Conservation (phyloP, 2,329 filamentous ascomycete genomes). For the Alternaria arborescens region DNA sequence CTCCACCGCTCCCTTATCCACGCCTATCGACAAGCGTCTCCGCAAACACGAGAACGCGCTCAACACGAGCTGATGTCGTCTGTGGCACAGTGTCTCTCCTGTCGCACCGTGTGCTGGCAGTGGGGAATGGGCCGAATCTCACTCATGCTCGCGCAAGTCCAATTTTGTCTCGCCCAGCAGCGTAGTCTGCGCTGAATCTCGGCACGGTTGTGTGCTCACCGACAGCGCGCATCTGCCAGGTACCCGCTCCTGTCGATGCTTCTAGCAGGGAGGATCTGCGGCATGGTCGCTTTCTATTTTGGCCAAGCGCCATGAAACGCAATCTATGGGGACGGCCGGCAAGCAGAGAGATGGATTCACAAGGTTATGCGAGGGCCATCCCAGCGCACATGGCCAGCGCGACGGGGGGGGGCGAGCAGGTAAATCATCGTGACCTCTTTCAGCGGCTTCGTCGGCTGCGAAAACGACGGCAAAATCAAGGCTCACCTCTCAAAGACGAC, state of each 20-base stretch:
- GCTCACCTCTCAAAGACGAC: slow-evolving; percentile 61
- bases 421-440: slow-evolving; percentile 9
- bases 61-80: slow-evolving; percentile 4
- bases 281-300: slow-evolving; percentile 40
- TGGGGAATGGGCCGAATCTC: slow-evolving; percentile 5
- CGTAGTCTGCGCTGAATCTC: slow-evolving; percentile 2
- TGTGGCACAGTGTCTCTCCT: slow-evolving; percentile 2
- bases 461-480: slow-evolving; percentile 8
- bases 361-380: not conserved
- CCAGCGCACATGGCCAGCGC: not conserved
- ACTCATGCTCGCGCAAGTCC: slow-evolving; percentile 3
- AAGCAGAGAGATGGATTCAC: slow-evolving; percentile 18
- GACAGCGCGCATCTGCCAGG: slow-evolving; percentile 31
- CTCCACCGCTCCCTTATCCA: slow-evolving; percentile 9
- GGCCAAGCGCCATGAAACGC: slow-evolving; percentile 47
- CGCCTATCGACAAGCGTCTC: slow-evolving; percentile 17
- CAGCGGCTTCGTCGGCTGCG: slow-evolving; percentile 14
- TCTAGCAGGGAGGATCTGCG: slow-evolving; percentile 46
- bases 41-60: slow-evolving; percentile 6
- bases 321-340: slow-evolving; percentile 31
- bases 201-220: slow-evolving; percentile 23
- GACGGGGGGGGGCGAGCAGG: not conserved
- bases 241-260: slow-evolving; percentile 36
- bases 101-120: slow-evolving; percentile 1
- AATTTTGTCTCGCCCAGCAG: slow-evolving; percentile 5